Base-by-base conservation (phyloP, 805 yeast genomes). In the Diddensiella caesifluorescens region DNA sequence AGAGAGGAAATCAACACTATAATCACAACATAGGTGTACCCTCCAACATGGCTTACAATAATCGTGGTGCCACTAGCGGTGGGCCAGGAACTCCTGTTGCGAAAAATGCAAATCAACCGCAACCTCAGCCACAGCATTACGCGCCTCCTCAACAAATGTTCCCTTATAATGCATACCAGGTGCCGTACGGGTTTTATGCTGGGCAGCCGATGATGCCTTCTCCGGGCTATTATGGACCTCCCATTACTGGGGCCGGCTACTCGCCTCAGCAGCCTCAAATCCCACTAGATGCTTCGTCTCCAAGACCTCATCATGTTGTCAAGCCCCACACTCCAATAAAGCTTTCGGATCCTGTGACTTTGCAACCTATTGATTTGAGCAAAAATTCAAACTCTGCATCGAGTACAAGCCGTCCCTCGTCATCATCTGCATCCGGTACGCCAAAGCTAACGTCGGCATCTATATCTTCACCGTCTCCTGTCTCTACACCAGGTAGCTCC, bases 271-370 rank as follows among this genome's bases (percentile, higher is more conserved):
- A 13, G 7, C 25, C 36, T 7, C 36, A 16, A 10, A 16, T 33
- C 13, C 25, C 25, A 13, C 6, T 33, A 5, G 39, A 36, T 18
- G 16, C 39, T n/a, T 29, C 32, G 12, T 32, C 35, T 5, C 38
- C 38, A 5, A 34, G 38, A 22, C 6, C 27, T 12, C 15, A 13
- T 29, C 27, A 31, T 5, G 28, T 36, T 10, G 19, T 20, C 22
- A 42, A 42, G 26, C 20, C 19, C 6, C 54, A 45, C 28, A 44
- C 55, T 19, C 51, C 55, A n/a, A 50, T 54, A 39, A 53, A 50
- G 47, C 46, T 54, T 35, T 38, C 48, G 23, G 57, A 54, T 38
- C 57, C 57, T 13, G 45, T 42, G 21, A 53, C 57, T 19, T 49
- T 49, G 32, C 45, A 50, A 42, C 57, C 56, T 18, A 53, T 54